phyloP scores from a whole-genome alignment of 2,329 filamentous ascomycete species.

The Ambrosiella xylebori region DNA sequence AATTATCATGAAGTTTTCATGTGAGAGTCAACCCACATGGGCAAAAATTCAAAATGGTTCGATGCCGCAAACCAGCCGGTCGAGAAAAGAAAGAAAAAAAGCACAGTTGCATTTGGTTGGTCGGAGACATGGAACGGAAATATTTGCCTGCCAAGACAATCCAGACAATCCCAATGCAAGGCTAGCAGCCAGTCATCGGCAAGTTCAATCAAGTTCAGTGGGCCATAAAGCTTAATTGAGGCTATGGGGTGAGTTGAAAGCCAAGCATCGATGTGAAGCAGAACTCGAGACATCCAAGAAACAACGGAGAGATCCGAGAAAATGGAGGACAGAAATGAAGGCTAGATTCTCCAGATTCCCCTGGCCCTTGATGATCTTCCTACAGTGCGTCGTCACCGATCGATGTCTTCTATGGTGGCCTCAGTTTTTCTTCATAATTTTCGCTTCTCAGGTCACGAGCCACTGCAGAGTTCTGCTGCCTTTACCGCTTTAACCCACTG shows the following conservation, averaged over 20 bases:
- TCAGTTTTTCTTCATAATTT: neutral
- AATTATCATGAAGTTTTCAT: neutral
- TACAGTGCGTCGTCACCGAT: neutral
- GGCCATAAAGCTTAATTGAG: too few species aligned
- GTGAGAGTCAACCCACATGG: neutral
- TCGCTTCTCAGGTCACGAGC: neutral
- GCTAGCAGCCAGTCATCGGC: too few species aligned
- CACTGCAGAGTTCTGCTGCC: neutral
- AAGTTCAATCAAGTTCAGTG: too few species aligned
- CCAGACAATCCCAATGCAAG: neutral
- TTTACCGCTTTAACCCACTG: neutral
- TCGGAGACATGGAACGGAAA: neutral
- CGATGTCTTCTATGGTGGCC: neutral
- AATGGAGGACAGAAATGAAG: too few species aligned
- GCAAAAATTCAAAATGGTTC: too few species aligned
- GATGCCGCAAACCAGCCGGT: too few species aligned
- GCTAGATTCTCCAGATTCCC: neutral
- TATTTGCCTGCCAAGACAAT: neutral
- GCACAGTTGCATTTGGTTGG: neutral
- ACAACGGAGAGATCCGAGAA: too few species aligned
- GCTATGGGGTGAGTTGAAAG: too few species aligned
- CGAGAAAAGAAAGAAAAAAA: too few species aligned
- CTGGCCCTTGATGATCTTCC: neutral
- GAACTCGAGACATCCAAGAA: too few species aligned
- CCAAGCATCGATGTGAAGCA: too few species aligned